Evolutionary conservation across 2,329 filamentous ascomycete species (phyloP), one percentile per base, ranked within the genome.

Genomic region (Fusarium compactum): DNA sequence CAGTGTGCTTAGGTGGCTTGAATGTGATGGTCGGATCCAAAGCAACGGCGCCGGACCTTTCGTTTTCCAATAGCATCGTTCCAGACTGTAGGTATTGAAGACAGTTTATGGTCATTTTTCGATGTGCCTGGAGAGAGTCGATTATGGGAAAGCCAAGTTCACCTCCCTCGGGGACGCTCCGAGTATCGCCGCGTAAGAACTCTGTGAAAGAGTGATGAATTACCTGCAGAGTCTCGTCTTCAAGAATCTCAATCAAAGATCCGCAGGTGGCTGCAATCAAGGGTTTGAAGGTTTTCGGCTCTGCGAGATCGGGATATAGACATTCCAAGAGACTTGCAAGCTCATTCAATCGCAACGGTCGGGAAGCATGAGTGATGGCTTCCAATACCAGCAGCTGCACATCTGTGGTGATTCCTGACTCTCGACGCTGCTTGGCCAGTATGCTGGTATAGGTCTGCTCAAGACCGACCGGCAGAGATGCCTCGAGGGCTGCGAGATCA

Each of bases 171-270:
- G 29, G 15, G 1, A 8, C 12, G 14, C 22, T 58, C 4, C 75
- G 69, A 12, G 18, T 69, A 52, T 68, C 60, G 10, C 78, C 80
- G 3, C 78, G 76, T 14, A 85, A 67, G 61, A 82, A 85, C 56
- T 85, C 83, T 5, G 83, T 85, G 43, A 85, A 81, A 1, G 83
- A 85, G 55, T 85, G 83, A 64, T 85, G 83, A 9, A 85, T 80
- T 8, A 85, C 78, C 20, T 78, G 78, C 12, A 85, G 62, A 0
- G 80, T 82, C 55, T 83, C 83, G 51, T 85, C 82, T 20, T 82
- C 80, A 4, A 82, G 72, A 22, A 84, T 74, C 62, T 85, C 82
- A 2, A 85, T 64, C 32, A 85, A 66, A 11, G 81, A 78, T 2
- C 82, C 82, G 63, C 80, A 84, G 9, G 78, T 76, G 14, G 70